Conservation (phyloP, 345 rosid species). For the Noccaea bulbosa region DNA sequence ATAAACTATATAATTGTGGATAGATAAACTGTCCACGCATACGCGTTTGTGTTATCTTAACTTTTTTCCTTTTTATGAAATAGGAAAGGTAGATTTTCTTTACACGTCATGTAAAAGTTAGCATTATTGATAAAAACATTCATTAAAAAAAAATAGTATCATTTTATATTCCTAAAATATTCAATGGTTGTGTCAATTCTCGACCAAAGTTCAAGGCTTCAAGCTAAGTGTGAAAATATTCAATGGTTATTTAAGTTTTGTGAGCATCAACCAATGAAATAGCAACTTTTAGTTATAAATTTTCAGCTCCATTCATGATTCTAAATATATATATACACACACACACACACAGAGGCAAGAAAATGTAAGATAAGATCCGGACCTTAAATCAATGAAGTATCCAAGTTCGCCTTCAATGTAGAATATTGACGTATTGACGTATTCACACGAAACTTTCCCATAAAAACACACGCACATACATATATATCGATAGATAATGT, state of each 20-base stretch:
- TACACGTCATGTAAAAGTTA: too few relatives aligned
- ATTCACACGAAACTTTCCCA: background rate
- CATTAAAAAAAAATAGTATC: background rate
- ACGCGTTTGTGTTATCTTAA: background rate
- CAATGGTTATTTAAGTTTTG: background rate
- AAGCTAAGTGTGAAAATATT: background rate
- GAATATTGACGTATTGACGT: background rate
- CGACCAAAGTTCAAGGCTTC: background rate
- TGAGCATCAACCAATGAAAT: background rate
- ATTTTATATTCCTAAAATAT: background rate
- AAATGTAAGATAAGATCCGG: background rate
- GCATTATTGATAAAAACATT: too few relatives aligned
- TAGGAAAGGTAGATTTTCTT: background rate
- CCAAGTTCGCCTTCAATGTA: background rate
- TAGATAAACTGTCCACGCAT: background rate
- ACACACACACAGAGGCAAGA: background rate
- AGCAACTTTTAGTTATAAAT: background rate
- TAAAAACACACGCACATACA: background rate
- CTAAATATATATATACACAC: background rate
- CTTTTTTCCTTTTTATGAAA: background rate
- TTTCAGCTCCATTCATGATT: background rate
- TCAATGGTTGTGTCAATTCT: background rate
- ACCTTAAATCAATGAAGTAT: conserved; percentile 17
- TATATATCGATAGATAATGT: background rate
- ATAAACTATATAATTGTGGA: background rate